Evolutionary conservation across 2,329 filamentous ascomycete genomes (phyloP), one percentile per base, ranked within the genome.

Genomic region (Dactylonectria macrodidyma): DNA sequence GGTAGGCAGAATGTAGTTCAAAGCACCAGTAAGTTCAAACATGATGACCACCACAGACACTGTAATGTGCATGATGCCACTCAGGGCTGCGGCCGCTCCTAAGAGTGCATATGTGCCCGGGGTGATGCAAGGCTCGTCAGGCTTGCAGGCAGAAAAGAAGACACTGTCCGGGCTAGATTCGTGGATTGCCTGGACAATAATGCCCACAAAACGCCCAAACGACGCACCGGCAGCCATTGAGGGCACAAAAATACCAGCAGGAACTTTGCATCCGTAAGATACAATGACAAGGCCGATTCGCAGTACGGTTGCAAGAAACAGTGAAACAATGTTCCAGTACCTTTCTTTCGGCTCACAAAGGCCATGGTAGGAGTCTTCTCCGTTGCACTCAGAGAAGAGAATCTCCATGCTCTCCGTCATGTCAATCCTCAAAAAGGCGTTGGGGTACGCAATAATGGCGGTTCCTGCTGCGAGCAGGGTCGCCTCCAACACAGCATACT

Each of bases 331-430:
- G 83, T 97, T 97, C 61, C 86, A 85, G 86, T 91, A 92, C 26
- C 95, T 90, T 74, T 93, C 92, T 59, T 93, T 85, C 4, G 87
- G 79, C 79, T 98, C 93, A 86, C 96, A 99, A 16, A 99, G 89
- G 6, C 93, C 93, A 70, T 97, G 90, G 74, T 97, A 98, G 77
- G 95, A 94, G 78, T 97, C 93, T 22, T 87, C 91, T 5, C 93
- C 94, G 77, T 97, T 94, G 75, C 96, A 99, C 78, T 99, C 96
- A 14, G 93, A 88, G 80, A 99, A 99, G 11, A 99, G 84, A 70
- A 98, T 97, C 79, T 98, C 95, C 96, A 99, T 98, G 84, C 95
- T 97, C 84, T 98, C 95, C 0, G 96, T 98, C 96, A 99, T 98
- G 81, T 99, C 97, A 75, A 98, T 98, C 62, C 94, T 88, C 64